Base-by-base conservation (phyloP, 23 red algal species). In the Gracilaria vermiculophylla region DNA sequence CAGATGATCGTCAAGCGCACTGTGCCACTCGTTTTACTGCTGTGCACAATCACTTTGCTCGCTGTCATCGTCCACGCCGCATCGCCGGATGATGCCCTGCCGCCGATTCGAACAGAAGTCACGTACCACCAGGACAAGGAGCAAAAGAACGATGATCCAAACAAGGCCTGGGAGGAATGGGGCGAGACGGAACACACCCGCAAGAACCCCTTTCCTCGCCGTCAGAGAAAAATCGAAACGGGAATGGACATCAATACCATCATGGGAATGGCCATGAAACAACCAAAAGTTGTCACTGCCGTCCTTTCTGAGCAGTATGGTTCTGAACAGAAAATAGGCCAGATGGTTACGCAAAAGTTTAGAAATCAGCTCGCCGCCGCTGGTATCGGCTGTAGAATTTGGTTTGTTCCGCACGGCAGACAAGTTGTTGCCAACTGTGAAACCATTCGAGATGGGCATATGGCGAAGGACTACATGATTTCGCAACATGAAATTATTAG, bases 261-360 rank as follows among this genome's bases (percentile, higher is more conserved):
- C 53, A 88, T 88, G 84, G 84, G 84, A 39, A 88, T 88, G 84
- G 84, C 84, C 33, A 88, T 88, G 84, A 76, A 76, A 53, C 84
- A 88, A 88, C 84, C 84, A 14, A 88, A 88, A 62, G 84, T 88
- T 3, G 69, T 88, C 13, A 42, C 69, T 5, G 84, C 84, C 31
- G 84, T 88, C 11, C 84, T 88, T 37, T 41, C 84, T 45, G 31
- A 32, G 31, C 66, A 88, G 57, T 77, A 37, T 52, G 84, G 84
- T 37, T 56, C 69, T 16, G 53, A 65, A 20, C 21, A 76, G n/a
- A 51, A 76, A 48, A 88, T 65, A 16, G 84, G 69, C 31, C 84
- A 77, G 23, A 58, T 58, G 47, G 70, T 88, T 5, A 88, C 84
- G 23, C 50, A 66, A 56, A 88, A 88, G 73, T 88, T 88, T 50